A percentile compares a stretch with the other conserved stretches of the same genome.
Evolutionary conservation across 495 filamentous ascomycete genomes (phyloP).

Genomic region (Aspergillus olivimuriae): DNA sequence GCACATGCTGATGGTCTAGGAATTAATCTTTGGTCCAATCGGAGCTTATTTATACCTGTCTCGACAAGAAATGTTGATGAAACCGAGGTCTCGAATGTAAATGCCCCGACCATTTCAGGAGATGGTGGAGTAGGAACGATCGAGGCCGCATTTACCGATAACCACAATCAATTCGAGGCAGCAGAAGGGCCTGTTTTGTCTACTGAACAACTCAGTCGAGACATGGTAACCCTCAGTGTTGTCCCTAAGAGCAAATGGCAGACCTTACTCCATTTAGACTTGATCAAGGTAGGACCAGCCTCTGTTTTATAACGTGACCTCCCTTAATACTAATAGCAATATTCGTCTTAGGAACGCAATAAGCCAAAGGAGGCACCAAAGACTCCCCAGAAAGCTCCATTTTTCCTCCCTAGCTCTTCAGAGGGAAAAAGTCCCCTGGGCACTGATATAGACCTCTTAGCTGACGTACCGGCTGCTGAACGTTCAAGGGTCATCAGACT

Average conservation of each 20-base stretch:
- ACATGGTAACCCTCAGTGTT: conserved; percentile 81
- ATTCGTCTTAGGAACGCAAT: conserved; percentile 58
- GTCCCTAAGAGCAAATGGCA: conserved; percentile 91
- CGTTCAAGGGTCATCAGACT: conserved; percentile 49
- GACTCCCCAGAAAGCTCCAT: conserved; percentile 87
- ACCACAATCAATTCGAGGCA: conserved; percentile 39
- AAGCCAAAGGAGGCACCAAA: conserved; percentile 90
- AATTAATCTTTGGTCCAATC: conserved; percentile 90
- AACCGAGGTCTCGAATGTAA: conserved; percentile 55
- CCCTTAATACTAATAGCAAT: not conserved
- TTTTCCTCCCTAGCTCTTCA: conserved; percentile 71
- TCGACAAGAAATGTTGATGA: conserved; percentile 77
- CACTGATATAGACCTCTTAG: conserved; percentile 34
- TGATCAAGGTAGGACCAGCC: conserved; percentile 55
- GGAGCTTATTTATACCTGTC: conserved; percentile 79
- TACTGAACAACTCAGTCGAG: conserved; percentile 67
- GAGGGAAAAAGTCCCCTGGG: conserved; percentile 17
- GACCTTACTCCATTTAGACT: conserved; percentile 80
- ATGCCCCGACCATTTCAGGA: conserved; percentile 68
- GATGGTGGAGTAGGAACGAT: conserved; percentile 68
- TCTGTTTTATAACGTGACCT: not conserved
- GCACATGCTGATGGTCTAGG: conserved; percentile 80
- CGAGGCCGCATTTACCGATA: conserved; percentile 61
- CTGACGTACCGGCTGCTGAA: conserved; percentile 17
- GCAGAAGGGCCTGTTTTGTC: conserved; percentile 43